Conservation (phyloP, 805 yeast species). For the Lachancea meyersii region DNA sequence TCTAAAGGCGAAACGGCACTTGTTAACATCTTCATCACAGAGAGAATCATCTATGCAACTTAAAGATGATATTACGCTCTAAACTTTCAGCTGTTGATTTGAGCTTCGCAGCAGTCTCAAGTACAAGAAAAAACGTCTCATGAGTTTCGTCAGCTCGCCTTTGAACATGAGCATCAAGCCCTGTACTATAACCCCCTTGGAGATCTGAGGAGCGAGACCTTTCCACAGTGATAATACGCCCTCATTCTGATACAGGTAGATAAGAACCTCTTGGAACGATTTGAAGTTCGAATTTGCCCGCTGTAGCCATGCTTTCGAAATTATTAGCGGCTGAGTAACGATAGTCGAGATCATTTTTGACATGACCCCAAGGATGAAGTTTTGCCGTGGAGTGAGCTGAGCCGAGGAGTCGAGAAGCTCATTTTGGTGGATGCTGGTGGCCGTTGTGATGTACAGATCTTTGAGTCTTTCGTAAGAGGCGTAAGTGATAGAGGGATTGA, state of each 20-base stretch:
- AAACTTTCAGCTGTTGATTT: background rate
- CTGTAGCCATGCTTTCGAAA: constrained; percentile 78
- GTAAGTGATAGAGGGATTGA: constrained; percentile 83
- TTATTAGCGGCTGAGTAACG: constrained; percentile 77
- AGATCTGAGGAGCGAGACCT: constrained; percentile 73
- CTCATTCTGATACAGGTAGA: constrained; percentile 55
- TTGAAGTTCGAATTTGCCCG: constrained; percentile 42
- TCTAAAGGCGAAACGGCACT: no score
- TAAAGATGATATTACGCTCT: no score
- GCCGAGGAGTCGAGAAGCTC: constrained; percentile 17
- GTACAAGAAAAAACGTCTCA: constrained; percentile 19
- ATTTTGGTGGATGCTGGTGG: constrained; percentile 3
- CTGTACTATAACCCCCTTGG: constrained; percentile 78
- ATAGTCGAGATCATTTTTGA: constrained; percentile 77
- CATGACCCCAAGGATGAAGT: constrained; percentile 68
- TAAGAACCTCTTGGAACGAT: constrained; percentile 58
- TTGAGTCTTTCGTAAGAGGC: constrained; percentile 70
- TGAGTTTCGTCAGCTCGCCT: constrained; percentile 47
- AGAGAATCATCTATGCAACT: no score
- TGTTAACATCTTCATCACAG: no score
- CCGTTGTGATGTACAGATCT: constrained; percentile 38
- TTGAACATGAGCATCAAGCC: constrained; percentile 78
- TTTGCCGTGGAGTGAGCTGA: constrained; percentile 53
- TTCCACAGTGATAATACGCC: constrained; percentile 64
- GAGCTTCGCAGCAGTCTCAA: background rate